phyloP scores from a whole-genome alignment of 352 stramenopile genomes.

The Thalassiosira oceanica region DNA sequence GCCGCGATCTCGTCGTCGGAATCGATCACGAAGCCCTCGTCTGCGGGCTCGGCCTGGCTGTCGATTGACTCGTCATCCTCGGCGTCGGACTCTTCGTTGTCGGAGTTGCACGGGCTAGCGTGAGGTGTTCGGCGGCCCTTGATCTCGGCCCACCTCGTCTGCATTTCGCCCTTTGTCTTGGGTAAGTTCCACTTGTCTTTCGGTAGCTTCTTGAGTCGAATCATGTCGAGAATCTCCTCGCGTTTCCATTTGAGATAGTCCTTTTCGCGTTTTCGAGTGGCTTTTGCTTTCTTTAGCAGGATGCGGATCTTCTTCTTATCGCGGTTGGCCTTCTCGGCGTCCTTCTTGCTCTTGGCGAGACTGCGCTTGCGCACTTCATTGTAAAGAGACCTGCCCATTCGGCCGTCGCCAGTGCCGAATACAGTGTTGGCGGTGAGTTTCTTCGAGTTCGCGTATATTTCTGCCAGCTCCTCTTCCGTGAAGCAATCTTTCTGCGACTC shows the following conservation, averaged over 20 bases:
- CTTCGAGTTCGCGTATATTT: neutral
- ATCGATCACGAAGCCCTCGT: neutral
- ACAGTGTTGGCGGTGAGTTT: neutral
- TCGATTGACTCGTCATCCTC: slow-evolving; percentile 1
- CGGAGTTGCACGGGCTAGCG: slow-evolving; percentile 1
- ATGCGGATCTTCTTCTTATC: slow-evolving; percentile 2
- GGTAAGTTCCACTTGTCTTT: neutral
- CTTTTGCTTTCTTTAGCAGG: neutral
- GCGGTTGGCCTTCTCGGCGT: neutral
- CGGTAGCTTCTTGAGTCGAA: too few relatives aligned
- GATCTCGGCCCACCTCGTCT: neutral
- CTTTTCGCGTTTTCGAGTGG: neutral
- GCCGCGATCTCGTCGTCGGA: neutral
- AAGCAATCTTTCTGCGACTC: neutral
- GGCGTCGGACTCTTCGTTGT: neutral
- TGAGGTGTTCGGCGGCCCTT: neutral
- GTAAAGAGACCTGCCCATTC: neutral
- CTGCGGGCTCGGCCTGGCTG: neutral
- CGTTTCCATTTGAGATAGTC: neutral
- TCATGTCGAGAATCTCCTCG: too few relatives aligned
- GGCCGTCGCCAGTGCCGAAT: neutral
- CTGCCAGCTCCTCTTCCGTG: neutral
- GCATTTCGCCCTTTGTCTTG: neutral
- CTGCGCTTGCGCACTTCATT: neutral
- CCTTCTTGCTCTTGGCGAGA: neutral